Conservation (phyloP, 1,139 yeast genomes). For the Yamadazyma epiphylla region DNA sequence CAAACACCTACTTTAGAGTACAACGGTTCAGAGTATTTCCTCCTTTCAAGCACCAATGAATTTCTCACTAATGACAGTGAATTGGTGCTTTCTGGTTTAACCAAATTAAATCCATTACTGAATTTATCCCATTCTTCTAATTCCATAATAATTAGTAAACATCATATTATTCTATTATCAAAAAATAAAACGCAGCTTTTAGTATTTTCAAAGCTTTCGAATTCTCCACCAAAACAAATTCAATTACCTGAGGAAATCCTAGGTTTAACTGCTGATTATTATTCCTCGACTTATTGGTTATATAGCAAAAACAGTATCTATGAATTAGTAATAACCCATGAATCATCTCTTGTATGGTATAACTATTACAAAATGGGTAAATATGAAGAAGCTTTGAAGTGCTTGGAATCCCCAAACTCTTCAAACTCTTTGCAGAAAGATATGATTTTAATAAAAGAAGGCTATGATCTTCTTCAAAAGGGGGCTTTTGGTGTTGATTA, state of each 20-base stretch:
- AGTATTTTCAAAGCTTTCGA: conserved; percentile 24
- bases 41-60: conserved; percentile 14
- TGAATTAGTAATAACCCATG: conserved; percentile 64
- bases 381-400: conserved; percentile 64
- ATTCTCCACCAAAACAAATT: conserved; percentile 10
- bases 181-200: conserved; percentile 12
- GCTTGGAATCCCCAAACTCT: conserved; percentile 27
- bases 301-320: conserved; percentile 16
- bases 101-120: conserved; percentile 10
- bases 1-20: background rate
- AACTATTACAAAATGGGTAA: conserved; percentile 57
- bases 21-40: conserved; percentile 10
- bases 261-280: conserved; percentile 60
- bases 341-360: conserved; percentile 73
- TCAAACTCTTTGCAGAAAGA: conserved; percentile 32
- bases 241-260: conserved; percentile 32
- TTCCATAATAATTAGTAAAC: conserved; percentile 18
- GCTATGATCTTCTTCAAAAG: conserved; percentile 48
- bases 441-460: conserved; percentile 59
- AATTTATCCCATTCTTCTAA: conserved; percentile 5
- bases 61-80: conserved; percentile 27
- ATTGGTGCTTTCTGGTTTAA: conserved; percentile 18
- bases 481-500: conserved; percentile 39
- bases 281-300: conserved; percentile 26
- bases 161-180: conserved; percentile 22